Conservation (phyloP, 805 yeast genomes). For the Starmerella sp. region DNA sequence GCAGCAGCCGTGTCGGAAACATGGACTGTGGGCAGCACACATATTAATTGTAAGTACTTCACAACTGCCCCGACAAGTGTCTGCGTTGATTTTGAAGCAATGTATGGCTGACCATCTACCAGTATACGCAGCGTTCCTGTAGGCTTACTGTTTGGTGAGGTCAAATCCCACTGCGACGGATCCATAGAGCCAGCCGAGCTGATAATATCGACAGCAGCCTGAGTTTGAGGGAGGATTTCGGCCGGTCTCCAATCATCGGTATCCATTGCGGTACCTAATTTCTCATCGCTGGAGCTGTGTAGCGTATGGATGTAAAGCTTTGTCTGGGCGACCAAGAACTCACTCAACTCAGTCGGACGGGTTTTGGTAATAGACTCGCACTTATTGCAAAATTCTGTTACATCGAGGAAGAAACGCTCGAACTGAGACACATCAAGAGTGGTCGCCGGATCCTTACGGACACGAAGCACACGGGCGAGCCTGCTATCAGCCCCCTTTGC, state of each 20-base stretch:
- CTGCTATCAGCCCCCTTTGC: conserved; percentile 62
- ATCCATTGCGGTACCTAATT: conserved; percentile 42
- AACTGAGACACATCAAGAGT: conserved; percentile 49
- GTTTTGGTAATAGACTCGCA: conserved; percentile 75
- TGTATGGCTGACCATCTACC: conserved; percentile 46
- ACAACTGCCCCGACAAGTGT: conserved; percentile 35
- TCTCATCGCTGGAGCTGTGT: conserved; percentile 41
- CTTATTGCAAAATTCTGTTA: conserved; percentile 61
- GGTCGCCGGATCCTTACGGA: conserved; percentile 61
- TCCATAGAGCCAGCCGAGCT: conserved; percentile 38
- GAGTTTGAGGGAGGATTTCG: conserved; percentile 40
- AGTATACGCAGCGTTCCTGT: conserved; percentile 22
- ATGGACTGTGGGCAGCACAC: conserved; percentile 40
- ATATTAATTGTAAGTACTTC: conserved; percentile 46
- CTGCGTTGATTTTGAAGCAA: conserved; percentile 43
- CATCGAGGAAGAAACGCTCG: conserved; percentile 52
- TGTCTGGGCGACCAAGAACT: conserved; percentile 55
- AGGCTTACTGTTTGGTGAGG: background rate
- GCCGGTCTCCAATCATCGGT: conserved; percentile 73
- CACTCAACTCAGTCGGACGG: conserved; percentile 46
- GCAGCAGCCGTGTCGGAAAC: conserved; percentile 22
- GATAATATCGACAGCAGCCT: conserved; percentile 41
- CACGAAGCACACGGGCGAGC: conserved; percentile 64
- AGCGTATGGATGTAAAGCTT: conserved; percentile 45
- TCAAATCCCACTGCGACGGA: conserved; percentile 38